Conservation (phyloP, 2,329 filamentous ascomycete genomes). For the Alternaria sp. region DNA sequence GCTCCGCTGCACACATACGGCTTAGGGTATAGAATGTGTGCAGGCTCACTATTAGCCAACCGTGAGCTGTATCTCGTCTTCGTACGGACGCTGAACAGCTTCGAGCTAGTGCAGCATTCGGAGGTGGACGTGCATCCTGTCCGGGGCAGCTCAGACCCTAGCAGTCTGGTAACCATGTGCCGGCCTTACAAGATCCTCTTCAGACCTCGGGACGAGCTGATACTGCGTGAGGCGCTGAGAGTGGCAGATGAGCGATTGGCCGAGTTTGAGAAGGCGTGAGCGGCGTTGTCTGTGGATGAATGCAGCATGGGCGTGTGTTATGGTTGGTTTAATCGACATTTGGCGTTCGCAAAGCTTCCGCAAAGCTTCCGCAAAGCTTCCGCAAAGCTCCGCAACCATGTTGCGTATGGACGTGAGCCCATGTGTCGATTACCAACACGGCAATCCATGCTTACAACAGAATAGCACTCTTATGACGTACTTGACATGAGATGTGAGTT, state of each 20-base stretch:
- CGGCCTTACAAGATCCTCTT: slow-evolving; percentile 66
- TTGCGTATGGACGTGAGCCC: neutral
- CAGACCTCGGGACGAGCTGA: slow-evolving; percentile 62
- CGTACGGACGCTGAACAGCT: slow-evolving; percentile 68
- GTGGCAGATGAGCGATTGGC: slow-evolving; percentile 41
- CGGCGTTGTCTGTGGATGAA: neutral
- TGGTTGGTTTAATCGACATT: slow-evolving; percentile 1
- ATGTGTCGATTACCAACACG: neutral
- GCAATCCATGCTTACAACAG: neutral
- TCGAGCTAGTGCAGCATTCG: slow-evolving; percentile 65
- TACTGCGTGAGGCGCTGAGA: slow-evolving; percentile 55
- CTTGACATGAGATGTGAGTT: neutral
- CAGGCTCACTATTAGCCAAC: slow-evolving; percentile 69
- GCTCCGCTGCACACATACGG: slow-evolving; percentile 72
- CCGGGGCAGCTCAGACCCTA: slow-evolving; percentile 67
- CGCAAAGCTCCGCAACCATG: neutral
- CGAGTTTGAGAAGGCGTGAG: slow-evolving; percentile 23
- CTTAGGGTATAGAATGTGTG: slow-evolving; percentile 73
- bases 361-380: no score
- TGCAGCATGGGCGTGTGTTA: neutral
- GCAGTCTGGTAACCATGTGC: slow-evolving; percentile 69
- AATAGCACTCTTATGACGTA: neutral
- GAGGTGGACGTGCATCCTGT: slow-evolving; percentile 68
- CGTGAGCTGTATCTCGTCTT: slow-evolving; percentile 71
- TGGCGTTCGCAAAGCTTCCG: neutral